A percentile compares a stretch with the other conserved stretches of the same genome.
Conservation (phyloP, 2,329 filamentous ascomycete species). For the Colletotrichum horii region DNA sequence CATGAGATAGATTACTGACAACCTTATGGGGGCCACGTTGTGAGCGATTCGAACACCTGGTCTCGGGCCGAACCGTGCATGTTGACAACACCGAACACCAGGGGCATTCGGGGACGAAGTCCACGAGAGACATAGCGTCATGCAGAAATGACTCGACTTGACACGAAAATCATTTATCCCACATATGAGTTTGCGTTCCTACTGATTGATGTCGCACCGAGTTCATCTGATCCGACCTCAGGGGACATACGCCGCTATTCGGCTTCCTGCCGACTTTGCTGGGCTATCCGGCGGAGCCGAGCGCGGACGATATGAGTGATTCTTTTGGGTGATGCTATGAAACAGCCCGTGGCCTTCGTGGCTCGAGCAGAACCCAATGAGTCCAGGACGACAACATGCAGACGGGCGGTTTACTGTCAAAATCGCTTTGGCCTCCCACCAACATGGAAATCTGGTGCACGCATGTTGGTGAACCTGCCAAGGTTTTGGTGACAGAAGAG, state of each 20-base stretch:
- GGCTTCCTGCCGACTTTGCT: neutral
- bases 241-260: neutral
- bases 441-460: neutral
- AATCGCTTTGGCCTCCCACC: neutral
- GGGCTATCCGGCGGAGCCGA: neutral
- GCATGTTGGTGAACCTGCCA: neutral
- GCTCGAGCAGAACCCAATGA: neutral
- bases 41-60: neutral
- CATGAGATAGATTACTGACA: neutral
- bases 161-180: neutral
- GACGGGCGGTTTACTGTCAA: neutral
- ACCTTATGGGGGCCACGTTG: neutral
- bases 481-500: neutral
- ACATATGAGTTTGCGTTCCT: neutral
- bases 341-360: neutral
- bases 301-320: neutral
- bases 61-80: slow-evolving; percentile 20
- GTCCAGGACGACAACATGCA: neutral
- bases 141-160: neutral
- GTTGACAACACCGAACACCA: neutral
- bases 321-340: neutral
- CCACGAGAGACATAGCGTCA: neutral
- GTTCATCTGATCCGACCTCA: neutral
- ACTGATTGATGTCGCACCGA: neutral
- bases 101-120: neutral